phyloP scores from a whole-genome alignment of 768 basidiomycete genomes.

The Mycena filopes region DNA sequence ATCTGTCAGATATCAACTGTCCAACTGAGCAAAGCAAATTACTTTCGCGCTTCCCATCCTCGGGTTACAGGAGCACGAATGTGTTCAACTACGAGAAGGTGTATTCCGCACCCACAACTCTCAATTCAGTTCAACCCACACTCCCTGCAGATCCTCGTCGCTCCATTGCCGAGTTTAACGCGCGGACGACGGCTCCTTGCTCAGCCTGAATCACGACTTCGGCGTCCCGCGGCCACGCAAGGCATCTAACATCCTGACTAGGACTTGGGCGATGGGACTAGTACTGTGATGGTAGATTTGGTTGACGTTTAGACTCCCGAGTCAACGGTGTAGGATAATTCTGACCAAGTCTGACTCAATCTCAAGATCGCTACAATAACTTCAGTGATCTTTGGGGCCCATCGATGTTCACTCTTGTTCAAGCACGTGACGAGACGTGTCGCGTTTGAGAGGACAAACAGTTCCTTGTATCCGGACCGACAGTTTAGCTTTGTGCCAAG shows the following conservation, averaged over 20 bases:
- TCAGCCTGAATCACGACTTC: slow-evolving; percentile 24
- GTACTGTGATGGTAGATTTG: too few species aligned
- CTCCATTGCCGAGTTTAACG: slow-evolving; percentile 19
- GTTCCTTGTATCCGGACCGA: too few species aligned
- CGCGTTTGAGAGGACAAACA: too few species aligned
- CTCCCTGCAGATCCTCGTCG: slow-evolving; percentile 26
- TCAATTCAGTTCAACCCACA: background rate
- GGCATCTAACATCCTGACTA: slow-evolving; percentile 23
- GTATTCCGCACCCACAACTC: slow-evolving; percentile 1
- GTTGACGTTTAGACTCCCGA: too few species aligned
- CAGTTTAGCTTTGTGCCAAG: too few species aligned
- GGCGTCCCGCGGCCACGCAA: slow-evolving; percentile 21
- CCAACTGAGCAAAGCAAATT: slow-evolving; percentile 8
- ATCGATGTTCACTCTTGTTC: too few species aligned
- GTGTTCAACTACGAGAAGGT: slow-evolving; percentile 26
- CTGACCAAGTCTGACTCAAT: too few species aligned
- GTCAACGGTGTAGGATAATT: too few species aligned
- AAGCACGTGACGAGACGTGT: too few species aligned
- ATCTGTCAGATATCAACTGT: slow-evolving; percentile 6
- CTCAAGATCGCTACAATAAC: too few species aligned
- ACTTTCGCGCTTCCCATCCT: background rate
- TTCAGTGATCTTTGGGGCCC: too few species aligned
- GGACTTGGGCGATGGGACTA: background rate
- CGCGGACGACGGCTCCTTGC: slow-evolving; percentile 4
- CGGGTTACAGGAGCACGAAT: slow-evolving; percentile 2